Conservation (phyloP, 1,284 basidiomycete genomes). For the Cystobasidium sp. region DNA sequence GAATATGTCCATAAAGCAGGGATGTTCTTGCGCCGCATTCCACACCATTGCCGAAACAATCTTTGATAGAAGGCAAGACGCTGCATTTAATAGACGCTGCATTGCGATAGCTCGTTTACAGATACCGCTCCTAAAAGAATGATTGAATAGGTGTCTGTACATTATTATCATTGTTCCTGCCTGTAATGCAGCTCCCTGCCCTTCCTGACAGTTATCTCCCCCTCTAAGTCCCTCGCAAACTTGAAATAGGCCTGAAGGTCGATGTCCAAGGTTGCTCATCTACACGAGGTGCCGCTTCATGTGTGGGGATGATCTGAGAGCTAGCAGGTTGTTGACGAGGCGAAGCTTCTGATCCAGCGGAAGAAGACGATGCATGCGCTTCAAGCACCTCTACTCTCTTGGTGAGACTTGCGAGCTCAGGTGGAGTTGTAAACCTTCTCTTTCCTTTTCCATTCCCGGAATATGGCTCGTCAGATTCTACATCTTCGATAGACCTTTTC, state of each 20-base stretch:
- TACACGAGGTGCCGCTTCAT: not conserved
- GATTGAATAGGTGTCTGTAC: not conserved
- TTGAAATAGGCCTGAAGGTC: constrained; percentile 21
- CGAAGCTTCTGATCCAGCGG: not conserved
- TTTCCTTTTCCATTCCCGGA: not conserved
- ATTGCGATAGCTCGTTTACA: no score
- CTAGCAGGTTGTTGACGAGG: not conserved
- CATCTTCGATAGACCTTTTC: constrained; percentile 2
- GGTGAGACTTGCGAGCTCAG: not conserved
- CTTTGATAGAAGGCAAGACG: no score
- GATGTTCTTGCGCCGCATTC: no score
- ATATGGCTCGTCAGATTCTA: not conserved
- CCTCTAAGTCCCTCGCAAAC: constrained; percentile 24
- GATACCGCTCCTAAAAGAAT: no score
- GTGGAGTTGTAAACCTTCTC: not conserved
- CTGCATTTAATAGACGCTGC: no score
- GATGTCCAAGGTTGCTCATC: not conserved
- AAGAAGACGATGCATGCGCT: not conserved
- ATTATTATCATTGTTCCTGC: not conserved
- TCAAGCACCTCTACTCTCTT: constrained; percentile 14
- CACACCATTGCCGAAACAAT: no score
- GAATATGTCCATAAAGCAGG: no score
- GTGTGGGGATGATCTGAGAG: not conserved
- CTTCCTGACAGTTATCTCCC: not conserved
- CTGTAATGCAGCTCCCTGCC: not conserved